Conservation (phyloP, 2,329 filamentous ascomycete species). For the Fusarium lateritium region DNA sequence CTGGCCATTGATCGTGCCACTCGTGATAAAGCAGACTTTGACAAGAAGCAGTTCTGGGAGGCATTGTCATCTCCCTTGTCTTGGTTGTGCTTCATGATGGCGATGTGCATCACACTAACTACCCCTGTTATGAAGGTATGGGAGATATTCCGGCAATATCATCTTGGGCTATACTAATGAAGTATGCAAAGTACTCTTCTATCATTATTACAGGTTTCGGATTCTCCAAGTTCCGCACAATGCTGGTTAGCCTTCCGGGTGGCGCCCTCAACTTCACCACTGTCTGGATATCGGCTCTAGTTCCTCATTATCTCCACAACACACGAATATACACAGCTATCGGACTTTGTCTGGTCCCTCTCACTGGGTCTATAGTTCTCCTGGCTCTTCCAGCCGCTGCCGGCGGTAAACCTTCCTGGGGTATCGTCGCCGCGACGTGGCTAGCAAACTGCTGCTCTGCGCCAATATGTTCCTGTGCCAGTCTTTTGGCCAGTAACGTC, state of each 20-base stretch:
- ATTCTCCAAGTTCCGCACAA: conserved; percentile 27
- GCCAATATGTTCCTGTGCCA: conserved; percentile 36
- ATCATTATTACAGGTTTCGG: conserved; percentile 28
- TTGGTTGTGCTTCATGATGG: conserved; percentile 41
- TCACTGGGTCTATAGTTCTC: conserved; percentile 31
- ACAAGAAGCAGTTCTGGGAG: conserved; percentile 39
- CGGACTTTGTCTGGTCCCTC: conserved; percentile 10
- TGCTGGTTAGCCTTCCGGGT: conserved; percentile 29
- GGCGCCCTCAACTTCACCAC: conserved; percentile 37
- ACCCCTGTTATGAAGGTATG: conserved; percentile 44
- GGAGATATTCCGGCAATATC: too few species aligned
- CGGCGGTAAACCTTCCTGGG: conserved; percentile 34
- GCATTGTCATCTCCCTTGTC: conserved; percentile 30
- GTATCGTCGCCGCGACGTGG: conserved; percentile 47
- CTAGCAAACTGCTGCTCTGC: conserved; percentile 41
- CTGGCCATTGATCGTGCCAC: conserved; percentile 39
- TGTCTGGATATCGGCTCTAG: conserved; percentile 41
- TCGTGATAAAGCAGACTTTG: conserved; percentile 34
- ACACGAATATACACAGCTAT: conserved; percentile 39
- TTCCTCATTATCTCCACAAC: conserved; percentile 35
- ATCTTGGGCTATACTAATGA: background rate
- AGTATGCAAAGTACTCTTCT: conserved; percentile 12
- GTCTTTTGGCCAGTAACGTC: conserved; percentile 49
- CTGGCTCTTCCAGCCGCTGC: conserved; percentile 31
- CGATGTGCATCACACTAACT: conserved; percentile 39